phyloP scores from a whole-genome alignment of 257 asterid species.

The Thymus mandschuricus region DNA sequence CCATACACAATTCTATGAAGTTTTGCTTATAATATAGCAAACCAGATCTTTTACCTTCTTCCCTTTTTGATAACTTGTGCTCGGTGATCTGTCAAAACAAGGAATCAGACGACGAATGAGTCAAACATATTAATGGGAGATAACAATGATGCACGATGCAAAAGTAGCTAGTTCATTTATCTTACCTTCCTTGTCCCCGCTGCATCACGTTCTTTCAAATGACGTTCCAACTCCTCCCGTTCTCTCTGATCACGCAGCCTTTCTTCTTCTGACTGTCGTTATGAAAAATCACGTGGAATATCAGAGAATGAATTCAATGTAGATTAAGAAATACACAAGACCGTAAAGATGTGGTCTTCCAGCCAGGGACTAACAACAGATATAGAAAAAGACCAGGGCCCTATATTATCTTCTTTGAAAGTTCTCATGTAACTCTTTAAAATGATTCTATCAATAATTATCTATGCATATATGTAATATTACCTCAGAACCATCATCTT shows the following conservation, averaged over 20 bases:
- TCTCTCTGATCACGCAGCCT: slow-evolving; percentile 84
- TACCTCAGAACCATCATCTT: slow-evolving; percentile 85
- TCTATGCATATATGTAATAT: not conserved
- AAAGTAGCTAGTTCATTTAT: slow-evolving; percentile 20
- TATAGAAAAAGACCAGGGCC: slow-evolving; percentile 22
- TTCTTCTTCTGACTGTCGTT: slow-evolving; percentile 87
- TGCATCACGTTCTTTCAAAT: slow-evolving; percentile 83
- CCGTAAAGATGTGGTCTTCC: not conserved
- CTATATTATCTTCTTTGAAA: slow-evolving; percentile 14
- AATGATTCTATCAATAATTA: not conserved
- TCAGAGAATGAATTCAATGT: slow-evolving; percentile 10
- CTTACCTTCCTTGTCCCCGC: slow-evolving; percentile 88
- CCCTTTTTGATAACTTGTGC: slow-evolving; percentile 63
- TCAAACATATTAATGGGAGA: slow-evolving; percentile 11
- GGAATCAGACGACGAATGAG: slow-evolving; percentile 28
- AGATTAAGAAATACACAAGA: slow-evolving; percentile 15
- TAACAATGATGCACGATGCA: not conserved
- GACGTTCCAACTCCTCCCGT: slow-evolving; percentile 82
- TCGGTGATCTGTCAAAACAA: slow-evolving; percentile 64
- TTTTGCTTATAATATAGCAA: no score
- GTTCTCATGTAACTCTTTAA: slow-evolving; percentile 2
- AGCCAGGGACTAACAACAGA: slow-evolving; percentile 17
- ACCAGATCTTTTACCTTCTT: slow-evolving; percentile 63
- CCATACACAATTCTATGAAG: no score
- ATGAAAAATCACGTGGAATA: slow-evolving; percentile 20